phyloP scores from a whole-genome alignment of 2,329 filamentous ascomycete species.

The Chrysoporthe cubensis region DNA sequence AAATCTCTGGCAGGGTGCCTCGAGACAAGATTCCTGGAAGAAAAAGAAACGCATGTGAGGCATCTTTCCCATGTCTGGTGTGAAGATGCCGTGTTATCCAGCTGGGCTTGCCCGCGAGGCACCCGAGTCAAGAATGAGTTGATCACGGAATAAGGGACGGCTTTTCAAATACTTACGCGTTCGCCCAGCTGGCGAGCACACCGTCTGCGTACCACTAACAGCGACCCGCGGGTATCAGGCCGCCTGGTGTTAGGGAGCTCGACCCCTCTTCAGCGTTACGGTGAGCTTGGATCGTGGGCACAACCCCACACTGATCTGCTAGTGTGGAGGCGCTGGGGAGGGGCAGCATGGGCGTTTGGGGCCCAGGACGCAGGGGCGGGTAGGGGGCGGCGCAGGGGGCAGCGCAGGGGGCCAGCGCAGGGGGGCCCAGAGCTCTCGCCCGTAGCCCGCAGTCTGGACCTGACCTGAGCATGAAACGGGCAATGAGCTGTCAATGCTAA shows the following conservation, averaged over 20 bases:
- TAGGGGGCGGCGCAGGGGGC: not conserved
- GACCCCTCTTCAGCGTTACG: constrained; percentile 12
- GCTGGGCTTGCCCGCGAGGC: no score
- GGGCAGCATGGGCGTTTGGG: not conserved
- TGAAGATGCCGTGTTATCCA: no score
- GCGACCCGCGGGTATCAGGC: no score
- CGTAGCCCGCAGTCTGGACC: not conserved
- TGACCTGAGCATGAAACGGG: not conserved
- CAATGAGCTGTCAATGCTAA: constrained; percentile 9
- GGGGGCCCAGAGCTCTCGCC: constrained; percentile 5
- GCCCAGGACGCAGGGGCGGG: not conserved
- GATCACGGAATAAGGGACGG: not conserved
- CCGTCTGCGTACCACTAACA: not conserved
- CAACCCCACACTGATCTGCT: constrained; percentile 6
- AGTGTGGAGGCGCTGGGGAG: not conserved
- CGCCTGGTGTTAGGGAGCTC: not conserved
- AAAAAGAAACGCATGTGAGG: no score
- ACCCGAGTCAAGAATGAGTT: not conserved
- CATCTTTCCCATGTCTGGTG: no score
- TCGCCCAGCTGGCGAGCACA: not conserved
- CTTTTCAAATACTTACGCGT: not conserved
- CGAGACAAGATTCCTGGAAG: no score
- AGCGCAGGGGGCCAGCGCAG: not conserved
- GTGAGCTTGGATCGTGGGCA: constrained; percentile 1
- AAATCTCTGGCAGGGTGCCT: no score